phyloP scores from a whole-genome alignment of 1,284 basidiomycete genomes.

The Pascua sp. region DNA sequence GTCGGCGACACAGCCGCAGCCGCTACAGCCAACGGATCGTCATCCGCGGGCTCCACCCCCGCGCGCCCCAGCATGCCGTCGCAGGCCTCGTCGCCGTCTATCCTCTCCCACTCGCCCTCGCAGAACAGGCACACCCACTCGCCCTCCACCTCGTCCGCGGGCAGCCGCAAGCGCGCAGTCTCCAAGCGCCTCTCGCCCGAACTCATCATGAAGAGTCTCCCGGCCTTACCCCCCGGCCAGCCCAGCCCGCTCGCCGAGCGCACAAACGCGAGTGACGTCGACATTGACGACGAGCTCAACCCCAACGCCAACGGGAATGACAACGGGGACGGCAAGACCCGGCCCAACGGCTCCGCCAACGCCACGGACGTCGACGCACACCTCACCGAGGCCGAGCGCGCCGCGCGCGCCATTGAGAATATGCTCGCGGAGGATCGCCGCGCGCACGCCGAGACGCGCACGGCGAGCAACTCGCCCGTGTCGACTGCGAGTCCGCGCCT shows the following conservation, averaged over 20 bases:
- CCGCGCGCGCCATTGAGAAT: too few species aligned
- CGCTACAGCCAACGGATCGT: not conserved
- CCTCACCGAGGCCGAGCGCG: too few species aligned
- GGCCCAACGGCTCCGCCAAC: not conserved
- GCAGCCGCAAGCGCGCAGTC: not conserved
- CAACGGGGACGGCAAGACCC: not conserved
- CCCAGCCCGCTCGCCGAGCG: not conserved
- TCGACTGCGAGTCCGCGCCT: not conserved
- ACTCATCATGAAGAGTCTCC: slow-evolving; percentile 14
- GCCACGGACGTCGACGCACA: too few species aligned
- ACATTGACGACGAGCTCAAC: not conserved
- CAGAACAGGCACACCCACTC: too few species aligned
- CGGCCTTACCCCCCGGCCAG: slow-evolving; percentile 6
- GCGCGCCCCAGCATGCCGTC: too few species aligned
- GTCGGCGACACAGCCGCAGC: not conserved
- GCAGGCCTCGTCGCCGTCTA: too few species aligned
- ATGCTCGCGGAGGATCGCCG: too few species aligned
- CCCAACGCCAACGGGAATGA: not conserved
- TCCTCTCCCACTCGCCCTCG: too few species aligned
- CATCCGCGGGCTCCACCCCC: too few species aligned
- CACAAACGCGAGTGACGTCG: not conserved
- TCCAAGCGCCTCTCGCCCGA: slow-evolving; percentile 3
- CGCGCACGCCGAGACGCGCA: too few species aligned
- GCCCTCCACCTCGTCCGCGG: not conserved
- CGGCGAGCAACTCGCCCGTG: too few species aligned